Base-by-base conservation (phyloP, 2,329 filamentous ascomycete genomes). In the Rhynchosporium secalis region DNA sequence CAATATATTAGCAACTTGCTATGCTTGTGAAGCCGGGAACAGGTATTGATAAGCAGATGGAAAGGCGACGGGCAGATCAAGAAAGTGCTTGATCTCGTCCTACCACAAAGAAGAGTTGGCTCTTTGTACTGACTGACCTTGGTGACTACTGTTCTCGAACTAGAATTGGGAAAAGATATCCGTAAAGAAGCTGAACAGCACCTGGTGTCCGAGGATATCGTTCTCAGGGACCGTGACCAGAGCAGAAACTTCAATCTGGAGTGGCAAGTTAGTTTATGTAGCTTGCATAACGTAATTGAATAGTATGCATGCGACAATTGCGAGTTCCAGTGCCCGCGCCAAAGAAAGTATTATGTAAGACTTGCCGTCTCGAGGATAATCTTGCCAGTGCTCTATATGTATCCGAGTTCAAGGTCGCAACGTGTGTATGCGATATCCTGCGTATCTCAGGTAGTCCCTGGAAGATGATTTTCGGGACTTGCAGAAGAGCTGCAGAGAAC, bases 401-500 rank as follows among this genome's bases (percentile, higher is more conserved):
- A 10, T 26, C 20, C 63, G 64, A 65, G 62, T 68, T 55, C 62
- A 46, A 51, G 58, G 61, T 61, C 59, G 65, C 60, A 62, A 12
- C 52, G 45, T 40, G 52, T 40, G 20, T 61, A 61, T 36, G 51
- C 48, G 62, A 58, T 57, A 52, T 55, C 12, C 13, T 41, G 36
- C 56, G 45, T n/a, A 13, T 40, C 49, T 57, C n/a, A 47, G 57
- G n/a, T 47, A 33, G 31, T 29, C 60, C 45, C 60, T 56, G 64
- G 63, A 51, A 58, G 51, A 28, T 31, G 49, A 56, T 40, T 59
- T 62, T 54, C 62, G 65, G 62, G 57, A 57, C 60, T 58, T 64
- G 66, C 61, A 61, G 45, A 62, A 59, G 56, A 63, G 64, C 66
- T 61, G 67, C 65, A 58, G 65, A 59, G 63, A 66, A 67, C 65